phyloP scores from a whole-genome alignment of 2,329 filamentous ascomycete species.

The Berkeleyomyces basicola region DNA sequence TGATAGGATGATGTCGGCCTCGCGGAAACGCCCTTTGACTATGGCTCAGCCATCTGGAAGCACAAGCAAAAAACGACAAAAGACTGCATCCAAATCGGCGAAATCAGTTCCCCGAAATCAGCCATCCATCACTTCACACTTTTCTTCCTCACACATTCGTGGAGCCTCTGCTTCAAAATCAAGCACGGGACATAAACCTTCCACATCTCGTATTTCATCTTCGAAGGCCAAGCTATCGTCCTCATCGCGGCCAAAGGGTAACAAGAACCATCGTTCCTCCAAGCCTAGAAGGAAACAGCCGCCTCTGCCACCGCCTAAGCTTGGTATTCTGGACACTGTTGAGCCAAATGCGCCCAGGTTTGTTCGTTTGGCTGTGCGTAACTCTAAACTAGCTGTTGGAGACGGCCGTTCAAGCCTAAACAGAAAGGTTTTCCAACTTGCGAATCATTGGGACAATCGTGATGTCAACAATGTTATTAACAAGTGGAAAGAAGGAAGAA shows the following conservation, averaged over 20 bases:
- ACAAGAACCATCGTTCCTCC: not conserved
- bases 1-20: constrained; percentile 31
- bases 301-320: constrained; percentile 26
- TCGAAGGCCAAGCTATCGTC: not conserved
- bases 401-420: constrained; percentile 39
- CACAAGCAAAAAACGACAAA: constrained; percentile 17
- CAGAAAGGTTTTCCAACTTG: constrained; percentile 42
- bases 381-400: constrained; percentile 29
- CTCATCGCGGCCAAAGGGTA: not conserved
- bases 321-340: constrained; percentile 46
- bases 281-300: constrained; percentile 5
- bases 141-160: constrained; percentile 11
- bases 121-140: constrained; percentile 20
- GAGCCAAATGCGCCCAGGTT: constrained; percentile 37
- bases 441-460: constrained; percentile 41
- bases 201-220: not conserved
- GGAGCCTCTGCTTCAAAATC: not conserved
- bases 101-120: constrained; percentile 18
- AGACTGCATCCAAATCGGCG: constrained; percentile 17
- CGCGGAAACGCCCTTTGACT: constrained; percentile 24
- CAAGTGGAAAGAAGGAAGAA: constrained; percentile 39
- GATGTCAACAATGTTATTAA: constrained; percentile 37
- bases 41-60: constrained; percentile 14
- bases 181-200: not conserved
- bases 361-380: constrained; percentile 43